Evolutionary conservation across 495 filamentous ascomycete genomes (phyloP).

Genomic region (Hamigera avellanea): DNA sequence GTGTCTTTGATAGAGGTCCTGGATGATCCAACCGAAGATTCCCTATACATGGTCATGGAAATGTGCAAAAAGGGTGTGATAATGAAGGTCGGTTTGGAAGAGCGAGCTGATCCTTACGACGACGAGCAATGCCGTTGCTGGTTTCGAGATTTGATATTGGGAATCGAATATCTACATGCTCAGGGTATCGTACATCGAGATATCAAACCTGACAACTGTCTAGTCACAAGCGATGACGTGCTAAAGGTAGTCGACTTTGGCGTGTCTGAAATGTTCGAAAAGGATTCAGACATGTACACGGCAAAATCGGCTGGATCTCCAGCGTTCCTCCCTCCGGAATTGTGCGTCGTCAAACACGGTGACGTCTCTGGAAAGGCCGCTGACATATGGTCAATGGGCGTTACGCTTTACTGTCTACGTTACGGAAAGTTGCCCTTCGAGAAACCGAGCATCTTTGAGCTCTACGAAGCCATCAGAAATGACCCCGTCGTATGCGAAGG

Average conservation of each 20-base stretch:
- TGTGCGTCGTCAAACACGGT: constrained; percentile 82
- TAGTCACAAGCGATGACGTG: constrained; percentile 81
- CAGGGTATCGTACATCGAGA: constrained; percentile 95
- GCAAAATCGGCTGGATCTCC: constrained; percentile 92
- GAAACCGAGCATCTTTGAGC: constrained; percentile 61
- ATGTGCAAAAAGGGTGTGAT: constrained; percentile 98
- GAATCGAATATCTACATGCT: constrained; percentile 91
- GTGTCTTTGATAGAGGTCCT: constrained; percentile 89
- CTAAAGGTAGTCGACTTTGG: constrained; percentile 98
- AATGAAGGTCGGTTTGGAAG: constrained; percentile 90
- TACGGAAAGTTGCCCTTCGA: constrained; percentile 85
- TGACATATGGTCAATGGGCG: constrained; percentile 98
- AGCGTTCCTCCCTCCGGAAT: constrained; percentile 86
- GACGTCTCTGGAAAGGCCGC: constrained; percentile 80
- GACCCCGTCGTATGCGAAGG: constrained; percentile 39
- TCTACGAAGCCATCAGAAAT: constrained; percentile 78
- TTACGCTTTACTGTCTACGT: constrained; percentile 83
- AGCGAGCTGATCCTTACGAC: constrained; percentile 70
- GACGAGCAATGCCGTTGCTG: constrained; percentile 76
- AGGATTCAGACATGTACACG: constrained; percentile 77
- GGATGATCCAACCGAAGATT: constrained; percentile 91
- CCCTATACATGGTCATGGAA: constrained; percentile 95
- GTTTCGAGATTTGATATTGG: constrained; percentile 93
- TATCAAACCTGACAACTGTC: constrained; percentile 95
- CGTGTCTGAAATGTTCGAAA: constrained; percentile 97